Evolutionary conservation across 1,284 basidiomycete species (phyloP).

Genomic region (Coriolopsis trogii): DNA sequence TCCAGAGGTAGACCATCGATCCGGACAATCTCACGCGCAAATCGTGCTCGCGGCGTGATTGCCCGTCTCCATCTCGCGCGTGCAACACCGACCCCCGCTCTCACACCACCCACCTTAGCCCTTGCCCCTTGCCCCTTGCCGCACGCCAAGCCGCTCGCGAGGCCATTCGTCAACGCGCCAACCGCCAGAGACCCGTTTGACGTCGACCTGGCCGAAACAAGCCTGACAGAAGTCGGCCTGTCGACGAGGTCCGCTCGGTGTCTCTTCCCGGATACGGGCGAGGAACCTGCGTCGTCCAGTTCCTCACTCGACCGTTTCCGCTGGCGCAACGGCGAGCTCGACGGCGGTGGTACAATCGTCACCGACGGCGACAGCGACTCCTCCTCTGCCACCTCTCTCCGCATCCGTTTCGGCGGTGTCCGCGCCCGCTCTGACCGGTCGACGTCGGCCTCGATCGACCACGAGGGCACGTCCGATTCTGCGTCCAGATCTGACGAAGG

Average conservation of each 20-base stretch:
- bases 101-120: no score
- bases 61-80: no score
- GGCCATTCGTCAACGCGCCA: no score
- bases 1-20: no score
- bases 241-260: conserved; percentile 5
- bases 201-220: no score
- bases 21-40: no score
- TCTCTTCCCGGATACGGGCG: conserved; percentile 12
- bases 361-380: conserved; percentile 4
- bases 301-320: conserved; percentile 35
- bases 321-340: conserved; percentile 23
- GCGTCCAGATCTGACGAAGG: conserved; percentile 27
- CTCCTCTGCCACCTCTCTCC: conserved; percentile 32
- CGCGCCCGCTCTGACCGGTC: conserved; percentile 11
- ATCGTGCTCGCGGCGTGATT: no score
- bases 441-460: conserved; percentile 4
- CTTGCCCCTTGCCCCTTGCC: no score
- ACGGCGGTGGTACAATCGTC: conserved; percentile 7
- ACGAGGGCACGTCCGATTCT: conserved; percentile 11
- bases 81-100: no score
- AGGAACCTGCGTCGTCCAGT: conserved; percentile 20
- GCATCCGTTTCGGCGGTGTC: conserved; percentile 38
- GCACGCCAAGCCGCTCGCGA: no score
- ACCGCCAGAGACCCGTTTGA: no score
- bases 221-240: no score